Evolutionary conservation across 2,329 filamentous ascomycete species (phyloP).

Genomic region (Lasiodiplodia gonubiensis): DNA sequence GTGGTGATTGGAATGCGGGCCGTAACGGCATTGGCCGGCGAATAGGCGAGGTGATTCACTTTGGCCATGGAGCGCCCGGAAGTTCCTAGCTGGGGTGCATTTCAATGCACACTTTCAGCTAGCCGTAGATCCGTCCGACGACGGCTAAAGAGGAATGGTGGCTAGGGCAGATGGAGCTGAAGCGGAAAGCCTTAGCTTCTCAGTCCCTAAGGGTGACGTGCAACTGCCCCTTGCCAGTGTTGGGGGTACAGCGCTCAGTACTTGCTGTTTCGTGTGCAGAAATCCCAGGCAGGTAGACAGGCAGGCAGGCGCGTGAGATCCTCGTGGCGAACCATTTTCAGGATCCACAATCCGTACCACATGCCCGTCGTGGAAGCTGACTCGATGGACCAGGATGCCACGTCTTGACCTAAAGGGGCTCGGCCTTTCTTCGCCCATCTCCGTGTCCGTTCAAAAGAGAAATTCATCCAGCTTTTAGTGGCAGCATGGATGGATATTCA

Average conservation of each 20-base stretch:
- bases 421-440: background rate
- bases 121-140: background rate
- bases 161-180: background rate
- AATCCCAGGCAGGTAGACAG: no score
- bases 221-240: background rate
- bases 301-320: background rate
- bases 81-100: background rate
- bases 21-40: background rate
- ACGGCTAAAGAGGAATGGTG: background rate
- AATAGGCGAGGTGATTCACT: background rate
- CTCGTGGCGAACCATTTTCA: background rate
- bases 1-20: slow-evolving; percentile 13
- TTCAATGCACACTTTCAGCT: background rate
- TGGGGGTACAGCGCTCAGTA: no score
- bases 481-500: background rate
- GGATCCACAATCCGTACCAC: background rate
- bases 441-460: background rate
- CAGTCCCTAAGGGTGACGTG: background rate
- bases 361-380: background rate
- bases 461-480: background rate
- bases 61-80: background rate
- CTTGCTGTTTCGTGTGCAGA: background rate
- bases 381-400: background rate
- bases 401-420: background rate
- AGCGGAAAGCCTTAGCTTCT: background rate